Evolutionary conservation across 2,329 filamentous ascomycete species (phyloP).

Genomic region (Aspergillus sojae): DNA sequence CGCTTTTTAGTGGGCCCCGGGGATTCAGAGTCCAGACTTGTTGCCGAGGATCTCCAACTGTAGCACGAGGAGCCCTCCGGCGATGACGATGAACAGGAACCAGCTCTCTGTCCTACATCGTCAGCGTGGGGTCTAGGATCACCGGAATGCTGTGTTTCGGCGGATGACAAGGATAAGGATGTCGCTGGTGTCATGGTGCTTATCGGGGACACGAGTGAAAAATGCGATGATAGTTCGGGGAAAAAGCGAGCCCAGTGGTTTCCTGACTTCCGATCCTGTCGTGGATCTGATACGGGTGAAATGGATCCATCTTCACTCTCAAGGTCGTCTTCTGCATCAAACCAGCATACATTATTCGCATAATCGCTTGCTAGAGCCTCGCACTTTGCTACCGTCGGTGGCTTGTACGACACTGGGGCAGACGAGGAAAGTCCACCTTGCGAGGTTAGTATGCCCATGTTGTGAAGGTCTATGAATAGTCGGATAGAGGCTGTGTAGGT

Average conservation of each 20-base stretch:
- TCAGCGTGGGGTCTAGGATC: slow-evolving; percentile 5
- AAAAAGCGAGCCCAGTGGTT: slow-evolving; percentile 31
- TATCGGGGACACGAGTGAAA: slow-evolving; percentile 29
- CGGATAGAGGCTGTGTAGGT: background rate
- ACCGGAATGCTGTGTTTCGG: background rate
- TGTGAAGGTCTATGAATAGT: background rate
- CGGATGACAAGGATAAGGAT: slow-evolving; percentile 4
- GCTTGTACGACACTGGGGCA: background rate
- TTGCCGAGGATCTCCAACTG: slow-evolving; percentile 37
- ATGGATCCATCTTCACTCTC: slow-evolving; percentile 20
- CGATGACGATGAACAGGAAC: slow-evolving; percentile 23
- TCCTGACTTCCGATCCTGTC: slow-evolving; percentile 19
- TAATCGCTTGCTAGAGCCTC: background rate
- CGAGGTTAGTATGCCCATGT: slow-evolving; percentile 3
- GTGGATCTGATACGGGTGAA: slow-evolving; percentile 28
- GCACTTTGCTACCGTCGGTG: background rate
- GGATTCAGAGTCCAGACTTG: slow-evolving; percentile 35
- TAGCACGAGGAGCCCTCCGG: slow-evolving; percentile 40
- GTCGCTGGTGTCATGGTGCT: slow-evolving; percentile 16
- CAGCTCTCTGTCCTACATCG: background rate
- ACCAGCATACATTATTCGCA: slow-evolving; percentile 6
- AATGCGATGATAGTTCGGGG: slow-evolving; percentile 32
- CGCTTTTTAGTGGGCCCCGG: slow-evolving; percentile 19
- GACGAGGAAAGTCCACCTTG: slow-evolving; percentile 4
- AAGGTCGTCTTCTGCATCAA: slow-evolving; percentile 5